Evolutionary conservation across 192 early-diverging fungal species (phyloP), one percentile per base, ranked within the genome.

Genomic region (Haplosporangium gracile): DNA sequence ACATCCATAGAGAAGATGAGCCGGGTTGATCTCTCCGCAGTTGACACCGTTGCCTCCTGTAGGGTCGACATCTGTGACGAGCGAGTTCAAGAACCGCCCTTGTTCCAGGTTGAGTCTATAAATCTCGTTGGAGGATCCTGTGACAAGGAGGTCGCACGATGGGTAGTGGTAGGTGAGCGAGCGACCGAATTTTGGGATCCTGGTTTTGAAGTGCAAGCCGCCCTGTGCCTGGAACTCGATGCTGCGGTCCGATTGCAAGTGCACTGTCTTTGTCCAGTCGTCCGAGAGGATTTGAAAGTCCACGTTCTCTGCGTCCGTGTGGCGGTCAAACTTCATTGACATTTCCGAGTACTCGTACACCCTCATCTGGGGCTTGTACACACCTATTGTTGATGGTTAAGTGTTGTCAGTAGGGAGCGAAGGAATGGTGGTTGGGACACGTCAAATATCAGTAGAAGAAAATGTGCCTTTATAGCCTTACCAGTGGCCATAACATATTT

Each of bases 321-420:
- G 97, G 57, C 98, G 94, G 81, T 99, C 98, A 88, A 99, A 98
- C 89, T 99, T 99, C 96, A 99, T 97, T 22, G 97, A 94, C 90
- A 98, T 92, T 80, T 99, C 95, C 15, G 93, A 82, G 80, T 95
- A 97, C 68, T 99, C 98, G 76, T 91, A 99, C 0, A 98, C 97
- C 70, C 98, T 93, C 80, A 99, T 96, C 83, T 98, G 98, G 32
- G 98, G 98, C 88, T 99, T 97, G 90, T 99, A 99, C n/a, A 98
- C 95, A 68, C 92, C 92, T 94, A 68, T 32, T 65, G 60, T 65
- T 32, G 26, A 65, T 15, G n/a, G 11, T 65, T 26, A 11, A 29
- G 10, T 15, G 9, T n/a, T 65, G 60, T 65, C 32, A 32, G 1
- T 76, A 9, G 5, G 34, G 29, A 47, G n/a, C 13, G 7, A 2